Evolutionary conservation across 2,329 filamentous ascomycete species (phyloP), one percentile per base, ranked within the genome.

Genomic region (Nothophoma quercina): DNA sequence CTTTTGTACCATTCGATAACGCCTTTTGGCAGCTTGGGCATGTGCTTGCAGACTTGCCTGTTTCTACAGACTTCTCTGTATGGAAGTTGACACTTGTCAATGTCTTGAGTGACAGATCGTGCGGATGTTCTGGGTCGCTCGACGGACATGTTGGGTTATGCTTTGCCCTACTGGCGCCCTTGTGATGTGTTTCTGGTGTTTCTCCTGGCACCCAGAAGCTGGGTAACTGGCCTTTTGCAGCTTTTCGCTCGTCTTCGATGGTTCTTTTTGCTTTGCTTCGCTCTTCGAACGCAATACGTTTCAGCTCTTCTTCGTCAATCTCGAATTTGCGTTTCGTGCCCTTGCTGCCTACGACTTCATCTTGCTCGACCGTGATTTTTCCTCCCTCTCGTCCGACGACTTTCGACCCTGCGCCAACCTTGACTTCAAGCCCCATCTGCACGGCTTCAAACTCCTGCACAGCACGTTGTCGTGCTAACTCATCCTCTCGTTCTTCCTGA

Each of bases 121-220:
- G 93, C 0, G 86, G 83, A 12, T 83, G 81, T 22, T 85, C 81
- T 4, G 35, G 51, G 2, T 82, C 78, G 1, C 91, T 91, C 0
- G 87, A 88, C 0, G 93, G 93, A 64, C 93, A 98, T 2, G 88
- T 79, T 0, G 92, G 91, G 5, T 81, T 79, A 21, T 83, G 77
- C 68, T 95, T 96, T 42, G 77, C 70, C 45, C 71, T 51, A 59
- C 67, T 60, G 2, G 59, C 53, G 36, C 65, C 77, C 38, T 83
- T 83, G 29, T 81, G 83, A 48, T 75, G 69, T 13, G 67, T 51
- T 0, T 81, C 81, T 1, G 91, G 91, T 0, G 90, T 96, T 51
- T 93, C 83, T 0, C 89, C 90, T 0, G 92, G 93, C 1, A 93
- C 88, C 95, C 93, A 98, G 77, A 98, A 98, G 0, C 91, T 96